Evolutionary conservation across 2,329 filamentous ascomycete species (phyloP), one percentile per base, ranked within the genome.

Genomic region (Daldinia sp.): DNA sequence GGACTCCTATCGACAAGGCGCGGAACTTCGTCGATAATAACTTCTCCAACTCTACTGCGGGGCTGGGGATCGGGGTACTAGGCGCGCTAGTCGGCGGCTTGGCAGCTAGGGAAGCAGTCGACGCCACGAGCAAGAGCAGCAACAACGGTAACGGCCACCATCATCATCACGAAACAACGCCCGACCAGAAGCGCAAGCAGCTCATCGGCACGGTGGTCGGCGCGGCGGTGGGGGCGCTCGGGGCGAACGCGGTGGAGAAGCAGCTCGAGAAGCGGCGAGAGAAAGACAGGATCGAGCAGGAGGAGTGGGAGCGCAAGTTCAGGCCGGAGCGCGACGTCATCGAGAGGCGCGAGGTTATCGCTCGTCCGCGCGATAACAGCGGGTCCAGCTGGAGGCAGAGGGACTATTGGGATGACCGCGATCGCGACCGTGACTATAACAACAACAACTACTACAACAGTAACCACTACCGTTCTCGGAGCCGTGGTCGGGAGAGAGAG

Each of bases 11-110:
- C 4, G 75, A 76, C 53, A 82, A 82, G 68, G 81, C 82, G 5
- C 80, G 81, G 35, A 68, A 80, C 35, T 80, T 80, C 12, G 76
- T 86, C 48, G 78, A 83, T 50, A 78, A 82, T 65, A 83, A 82
- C 53, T 87, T 88, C 71, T 83, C 82, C 41, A 80, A 82, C 58
- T 84, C 84, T 4, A 79, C 79, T 1, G 79, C 83, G 0, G 86
- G 86, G 3, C 77, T 88, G 2, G 85, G 85, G 42, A 82, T 83
- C 6, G 83, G 85, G 26, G 80, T 88, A 7, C 75, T 88, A 2
- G 86, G 86, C 15, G 86, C 86, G 23, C 79, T 88, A 1, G 82
- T 87, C 1, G 86, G 86, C 39, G 86, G 86, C 2, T 76, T 87
- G 9, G 85, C 85, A n/a, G 86, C 83, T 15, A 80, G 83, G 30